A percentile compares a stretch with the other conserved stretches of the same genome.
These are phyloP conservation scores for Podosphaera xanthii DNA, from an alignment of 2,329 filamentous ascomycete genomes.

Conservation along the genomic window DNA sequence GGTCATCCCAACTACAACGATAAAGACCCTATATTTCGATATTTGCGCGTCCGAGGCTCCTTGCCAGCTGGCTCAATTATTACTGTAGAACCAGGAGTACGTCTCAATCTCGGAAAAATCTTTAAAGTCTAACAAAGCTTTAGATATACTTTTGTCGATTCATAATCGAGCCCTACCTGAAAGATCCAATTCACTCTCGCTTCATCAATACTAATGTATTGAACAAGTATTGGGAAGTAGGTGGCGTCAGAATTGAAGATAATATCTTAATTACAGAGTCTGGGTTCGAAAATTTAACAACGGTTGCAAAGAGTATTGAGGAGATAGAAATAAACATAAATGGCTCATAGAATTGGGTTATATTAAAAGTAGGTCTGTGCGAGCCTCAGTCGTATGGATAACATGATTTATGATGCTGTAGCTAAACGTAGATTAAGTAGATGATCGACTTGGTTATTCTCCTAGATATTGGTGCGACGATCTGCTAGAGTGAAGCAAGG, in stretches of 20 bases:
- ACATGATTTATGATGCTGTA: too few species aligned
- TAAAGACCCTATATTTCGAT: slow-evolving; percentile 63
- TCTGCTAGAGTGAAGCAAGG: too few species aligned
- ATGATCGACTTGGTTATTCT: too few species aligned
- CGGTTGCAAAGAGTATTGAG: slow-evolving; percentile 42
- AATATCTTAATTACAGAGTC: slow-evolving; percentile 49
- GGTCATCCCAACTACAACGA: slow-evolving; percentile 61
- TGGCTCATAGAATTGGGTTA: neutral
- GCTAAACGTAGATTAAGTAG: too few species aligned
- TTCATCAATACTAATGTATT: slow-evolving; percentile 57
- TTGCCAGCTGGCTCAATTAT: slow-evolving; percentile 53
- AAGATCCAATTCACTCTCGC: slow-evolving; percentile 45
- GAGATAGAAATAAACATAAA: slow-evolving; percentile 27
- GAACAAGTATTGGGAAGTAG: slow-evolving; percentile 61
- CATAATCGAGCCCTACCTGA: slow-evolving; percentile 61
- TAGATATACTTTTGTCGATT: slow-evolving; percentile 78
- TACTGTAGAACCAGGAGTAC: slow-evolving; percentile 79
- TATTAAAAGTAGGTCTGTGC: too few species aligned
- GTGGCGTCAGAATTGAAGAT: slow-evolving; percentile 48
- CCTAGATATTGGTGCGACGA: too few species aligned
- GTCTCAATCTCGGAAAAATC: slow-evolving; percentile 14
- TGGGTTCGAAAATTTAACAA: slow-evolving; percentile 51
- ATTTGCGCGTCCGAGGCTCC: slow-evolving; percentile 54
- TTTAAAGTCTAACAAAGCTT: neutral
- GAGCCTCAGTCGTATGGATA: too few species aligned